Conservation (phyloP, 495 filamentous ascomycete species). For the Aspergillus bertholletiae region DNA sequence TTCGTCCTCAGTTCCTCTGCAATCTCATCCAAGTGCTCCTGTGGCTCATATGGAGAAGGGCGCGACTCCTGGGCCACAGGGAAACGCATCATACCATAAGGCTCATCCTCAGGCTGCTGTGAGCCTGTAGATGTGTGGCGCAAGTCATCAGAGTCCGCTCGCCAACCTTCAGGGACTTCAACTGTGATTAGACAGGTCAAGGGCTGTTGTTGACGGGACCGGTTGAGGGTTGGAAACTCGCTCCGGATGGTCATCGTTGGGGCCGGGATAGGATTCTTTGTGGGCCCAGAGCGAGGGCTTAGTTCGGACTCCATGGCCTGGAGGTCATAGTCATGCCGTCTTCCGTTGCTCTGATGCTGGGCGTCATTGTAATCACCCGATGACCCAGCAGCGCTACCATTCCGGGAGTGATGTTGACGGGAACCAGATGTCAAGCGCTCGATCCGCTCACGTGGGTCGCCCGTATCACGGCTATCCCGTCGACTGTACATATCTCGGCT, state of each 20-base stretch:
- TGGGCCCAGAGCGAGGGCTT: constrained; percentile 60
- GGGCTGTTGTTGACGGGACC: constrained; percentile 90
- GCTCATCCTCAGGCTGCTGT: constrained; percentile 49
- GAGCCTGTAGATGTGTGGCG: constrained; percentile 56
- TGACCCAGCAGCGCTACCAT: constrained; percentile 72
- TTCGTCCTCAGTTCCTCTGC: constrained; percentile 80
- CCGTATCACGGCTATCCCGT: constrained; percentile 56
- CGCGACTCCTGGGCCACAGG: constrained; percentile 30
- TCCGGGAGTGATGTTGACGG: constrained; percentile 57
- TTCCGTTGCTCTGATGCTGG: constrained; percentile 36
- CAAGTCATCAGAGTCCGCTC: constrained; percentile 78
- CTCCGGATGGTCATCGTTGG: constrained; percentile 90
- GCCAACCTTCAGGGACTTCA: constrained; percentile 91
- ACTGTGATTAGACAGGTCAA: constrained; percentile 93
- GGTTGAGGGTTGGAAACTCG: constrained; percentile 91
- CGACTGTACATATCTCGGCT: constrained; percentile 43
- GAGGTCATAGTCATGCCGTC: constrained; percentile 92
- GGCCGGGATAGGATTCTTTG: constrained; percentile 88
- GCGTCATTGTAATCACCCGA: constrained; percentile 75
- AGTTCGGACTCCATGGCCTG: constrained; percentile 93
- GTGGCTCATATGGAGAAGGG: constrained; percentile 40
- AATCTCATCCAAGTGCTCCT: constrained; percentile 74
- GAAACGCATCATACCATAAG: constrained; percentile 28
- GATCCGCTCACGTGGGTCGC: constrained; percentile 46
- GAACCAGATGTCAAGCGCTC: constrained; percentile 57